These are phyloP conservation scores for Penicillium soppii DNA, from an alignment of 495 filamentous ascomycete genomes.

Conservation along the genomic window DNA sequence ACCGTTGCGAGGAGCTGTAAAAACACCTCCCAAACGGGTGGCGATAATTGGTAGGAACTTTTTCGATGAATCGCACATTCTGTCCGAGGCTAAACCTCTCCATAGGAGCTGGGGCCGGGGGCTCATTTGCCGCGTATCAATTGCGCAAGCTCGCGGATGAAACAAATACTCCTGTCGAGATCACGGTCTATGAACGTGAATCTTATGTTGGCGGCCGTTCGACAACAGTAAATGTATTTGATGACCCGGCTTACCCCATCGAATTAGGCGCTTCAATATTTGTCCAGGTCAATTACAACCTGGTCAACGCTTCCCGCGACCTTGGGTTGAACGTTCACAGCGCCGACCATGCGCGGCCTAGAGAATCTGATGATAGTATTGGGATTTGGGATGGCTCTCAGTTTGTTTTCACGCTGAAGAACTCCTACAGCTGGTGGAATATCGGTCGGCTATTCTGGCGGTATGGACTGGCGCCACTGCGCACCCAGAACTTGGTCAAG, in stretches of 20 bases:
- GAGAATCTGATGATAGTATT: constrained; percentile 48
- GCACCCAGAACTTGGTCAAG: constrained; percentile 72
- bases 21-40: constrained; percentile 35
- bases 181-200: constrained; percentile 86
- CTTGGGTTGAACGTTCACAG: constrained; percentile 60
- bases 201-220: constrained; percentile 82
- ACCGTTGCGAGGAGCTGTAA: constrained; percentile 18
- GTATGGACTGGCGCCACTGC: constrained; percentile 78
- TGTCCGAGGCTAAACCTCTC: background rate
- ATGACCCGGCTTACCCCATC: constrained; percentile 65
- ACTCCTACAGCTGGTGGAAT: constrained; percentile 73
- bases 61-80: background rate
- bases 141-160: constrained; percentile 65
- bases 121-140: constrained; percentile 83
- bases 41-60: constrained; percentile 46
- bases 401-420: constrained; percentile 67
- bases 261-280: constrained; percentile 95
- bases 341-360: constrained; percentile 31
- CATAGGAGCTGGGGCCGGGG: constrained; percentile 85
- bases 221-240: constrained; percentile 81
- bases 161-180: constrained; percentile 57
- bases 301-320: constrained; percentile 69
- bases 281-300: constrained; percentile 79
- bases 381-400: constrained; percentile 81
- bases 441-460: constrained; percentile 76